A percentile compares a stretch with the other conserved stretches of the same genome.
Evolutionary conservation across 495 filamentous ascomycete species (phyloP).

Genomic region (Clohesyomyces aquaticus): DNA sequence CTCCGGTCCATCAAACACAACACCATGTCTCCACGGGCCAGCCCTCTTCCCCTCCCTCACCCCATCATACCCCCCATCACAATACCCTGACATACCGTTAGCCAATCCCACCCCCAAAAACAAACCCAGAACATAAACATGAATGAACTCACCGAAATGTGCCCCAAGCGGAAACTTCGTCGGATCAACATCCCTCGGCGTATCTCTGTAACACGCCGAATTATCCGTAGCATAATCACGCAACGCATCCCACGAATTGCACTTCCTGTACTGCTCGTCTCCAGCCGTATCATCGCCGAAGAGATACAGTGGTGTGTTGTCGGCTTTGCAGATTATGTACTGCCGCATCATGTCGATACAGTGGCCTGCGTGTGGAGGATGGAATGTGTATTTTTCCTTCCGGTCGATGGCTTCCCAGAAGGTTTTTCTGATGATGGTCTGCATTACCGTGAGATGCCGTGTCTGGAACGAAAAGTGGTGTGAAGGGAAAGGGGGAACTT

Average conservation of each 20-base stretch:
- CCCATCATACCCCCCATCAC: conserved; percentile 18
- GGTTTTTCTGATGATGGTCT: conserved; percentile 4
- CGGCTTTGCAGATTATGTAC: conserved; percentile 21
- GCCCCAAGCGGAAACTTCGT: conserved; percentile 7
- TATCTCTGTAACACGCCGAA: conserved; percentile 23
- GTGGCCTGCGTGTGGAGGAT: conserved; percentile 11
- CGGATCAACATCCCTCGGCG: conserved; percentile 2
- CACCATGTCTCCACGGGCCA: conserved; percentile 11
- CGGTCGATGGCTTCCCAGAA: conserved; percentile 11
- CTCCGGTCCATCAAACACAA: conserved; percentile 9
- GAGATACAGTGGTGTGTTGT: conserved; percentile 22
- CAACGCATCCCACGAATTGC: conserved; percentile 18
- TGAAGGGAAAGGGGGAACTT: too few relatives aligned
- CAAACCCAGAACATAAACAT: background rate
- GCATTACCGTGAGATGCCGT: too few relatives aligned
- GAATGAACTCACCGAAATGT: conserved; percentile 9
- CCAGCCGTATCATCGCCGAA: conserved; percentile 25
- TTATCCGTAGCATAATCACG: conserved; percentile 15
- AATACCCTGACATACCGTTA: conserved; percentile 1
- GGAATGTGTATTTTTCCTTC: background rate
- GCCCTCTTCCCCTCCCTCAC: conserved; percentile 3
- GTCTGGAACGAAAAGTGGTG: too few relatives aligned
- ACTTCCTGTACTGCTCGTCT: conserved; percentile 20
- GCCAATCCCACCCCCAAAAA: too few relatives aligned
- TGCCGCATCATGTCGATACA: conserved; percentile 24